Conservation (phyloP, 305 asterid species). For the Solanum aculeatissimum region DNA sequence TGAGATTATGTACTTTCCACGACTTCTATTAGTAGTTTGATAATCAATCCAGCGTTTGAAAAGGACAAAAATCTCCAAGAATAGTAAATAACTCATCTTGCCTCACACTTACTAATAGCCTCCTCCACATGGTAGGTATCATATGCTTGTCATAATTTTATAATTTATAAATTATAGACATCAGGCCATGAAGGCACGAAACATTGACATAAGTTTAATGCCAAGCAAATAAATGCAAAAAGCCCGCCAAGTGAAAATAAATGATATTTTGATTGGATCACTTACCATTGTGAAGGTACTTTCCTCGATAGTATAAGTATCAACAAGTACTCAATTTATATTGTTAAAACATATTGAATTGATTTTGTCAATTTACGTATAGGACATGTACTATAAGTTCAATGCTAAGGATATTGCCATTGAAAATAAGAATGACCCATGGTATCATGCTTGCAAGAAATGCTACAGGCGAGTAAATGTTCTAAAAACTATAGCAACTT, state of each 20-base stretch:
- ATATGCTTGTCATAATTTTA: no score
- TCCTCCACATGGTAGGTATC: no score
- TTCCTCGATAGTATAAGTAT: not conserved
- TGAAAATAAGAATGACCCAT: no score
- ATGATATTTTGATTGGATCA: not conserved
- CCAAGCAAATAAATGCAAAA: not conserved
- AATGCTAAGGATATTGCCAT: no score
- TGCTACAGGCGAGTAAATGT: not conserved
- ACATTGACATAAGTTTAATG: not conserved
- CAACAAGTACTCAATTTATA: not conserved
- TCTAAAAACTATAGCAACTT: not conserved
- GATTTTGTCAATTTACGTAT: not conserved
- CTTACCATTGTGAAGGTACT: not conserved
- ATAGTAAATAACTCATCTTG: no score
- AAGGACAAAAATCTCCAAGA: no score
- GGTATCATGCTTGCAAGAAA: no score
- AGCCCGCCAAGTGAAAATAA: not conserved
- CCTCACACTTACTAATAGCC: no score
- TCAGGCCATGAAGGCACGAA: not conserved
- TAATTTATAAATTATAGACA: no score
- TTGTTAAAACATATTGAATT: not conserved
- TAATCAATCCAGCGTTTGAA: no score
- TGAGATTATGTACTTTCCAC: no score
- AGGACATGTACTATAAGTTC: not conserved
- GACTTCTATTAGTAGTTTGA: no score